Conservation (phyloP, 2,329 filamentous ascomycete genomes). For the Neofusicoccum parvum region DNA sequence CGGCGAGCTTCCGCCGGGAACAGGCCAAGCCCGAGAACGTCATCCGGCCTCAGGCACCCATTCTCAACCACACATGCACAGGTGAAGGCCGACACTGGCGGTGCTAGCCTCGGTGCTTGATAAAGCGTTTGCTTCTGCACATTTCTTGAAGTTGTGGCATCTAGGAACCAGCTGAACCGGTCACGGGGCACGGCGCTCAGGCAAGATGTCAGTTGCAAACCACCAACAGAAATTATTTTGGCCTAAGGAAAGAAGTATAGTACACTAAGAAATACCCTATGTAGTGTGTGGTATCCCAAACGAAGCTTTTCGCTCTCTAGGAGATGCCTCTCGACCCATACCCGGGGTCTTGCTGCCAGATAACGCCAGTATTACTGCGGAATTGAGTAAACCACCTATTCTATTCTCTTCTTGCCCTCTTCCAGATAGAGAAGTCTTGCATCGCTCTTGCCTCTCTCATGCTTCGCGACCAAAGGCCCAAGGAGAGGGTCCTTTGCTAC, state of each 20-base stretch:
- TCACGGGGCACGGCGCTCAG: background rate
- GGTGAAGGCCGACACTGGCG: too few species aligned
- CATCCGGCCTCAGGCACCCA: conserved; percentile 12
- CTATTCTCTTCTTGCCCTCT: conserved; percentile 98
- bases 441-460: conserved; percentile 83
- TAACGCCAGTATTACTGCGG: conserved; percentile 7
- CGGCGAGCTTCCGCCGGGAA: conserved; percentile 21
- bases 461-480: conserved; percentile 68
- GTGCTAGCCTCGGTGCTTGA: too few species aligned
- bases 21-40: conserved; percentile 11
- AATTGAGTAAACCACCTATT: conserved; percentile 50
- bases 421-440: conserved; percentile 82
- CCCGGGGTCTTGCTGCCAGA: background rate
- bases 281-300: conserved; percentile 11
- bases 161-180: too few species aligned
- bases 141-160: too few species aligned
- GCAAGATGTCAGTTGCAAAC: background rate
- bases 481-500: conserved; percentile 81
- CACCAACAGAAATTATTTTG: background rate
- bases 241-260: background rate
- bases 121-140: too few species aligned
- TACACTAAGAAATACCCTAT: conserved; percentile 12
- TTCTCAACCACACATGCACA: background rate
- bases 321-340: background rate
- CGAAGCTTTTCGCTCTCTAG: conserved; percentile 9